Base-by-base conservation (phyloP, 768 basidiomycete genomes). In the Thelephora aurantiotincta region DNA sequence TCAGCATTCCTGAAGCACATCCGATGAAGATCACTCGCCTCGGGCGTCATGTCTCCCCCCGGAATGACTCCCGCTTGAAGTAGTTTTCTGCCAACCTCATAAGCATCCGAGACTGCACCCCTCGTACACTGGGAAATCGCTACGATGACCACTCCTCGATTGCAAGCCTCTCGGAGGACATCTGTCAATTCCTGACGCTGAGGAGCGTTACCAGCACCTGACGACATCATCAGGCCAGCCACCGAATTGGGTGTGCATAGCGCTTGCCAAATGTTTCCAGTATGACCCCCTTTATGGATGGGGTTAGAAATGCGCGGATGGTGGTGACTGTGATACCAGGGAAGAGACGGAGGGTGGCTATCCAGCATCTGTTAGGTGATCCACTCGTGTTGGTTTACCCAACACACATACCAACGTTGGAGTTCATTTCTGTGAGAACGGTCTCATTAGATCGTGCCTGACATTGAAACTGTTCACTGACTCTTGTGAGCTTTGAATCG, bases 31-130 rank as follows among this genome's bases (percentile, higher is more conserved):
- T 18, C 20, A 22, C 64, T 35, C 50, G 87, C 88, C 75, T 94
- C 90, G n/a, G 90, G 87, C 1, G 92, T 96, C 91, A 94, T 93
- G 61, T 96, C 92, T 22, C 77, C 78, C 5, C 91, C 91, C 0
- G 86, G 73, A 11, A 92, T 74, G 16, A 93, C 81, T 0, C 91
- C 90, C n/a, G 68, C 72, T 43, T 77, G 71, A 33, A 78, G 65
- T 18, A 92, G 67, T 2, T 74, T 73, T 53, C 80, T 68, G 3
- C 85, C 88, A 11, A 84, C 82, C 63, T 85, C 80, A 54, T 93
- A 93, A 13, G 81, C 78, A 55, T 83, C 79, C 7, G 82, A 83
- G 7, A 97, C 92, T 3, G 82, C 73, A 6, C 93, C 93, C 60
- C 82, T 90, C 13, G 78, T 58, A 58, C 93, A 96, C 57, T 97